Conservation (phyloP, 129 eudicot species). For the Lactuca sativa region DNA sequence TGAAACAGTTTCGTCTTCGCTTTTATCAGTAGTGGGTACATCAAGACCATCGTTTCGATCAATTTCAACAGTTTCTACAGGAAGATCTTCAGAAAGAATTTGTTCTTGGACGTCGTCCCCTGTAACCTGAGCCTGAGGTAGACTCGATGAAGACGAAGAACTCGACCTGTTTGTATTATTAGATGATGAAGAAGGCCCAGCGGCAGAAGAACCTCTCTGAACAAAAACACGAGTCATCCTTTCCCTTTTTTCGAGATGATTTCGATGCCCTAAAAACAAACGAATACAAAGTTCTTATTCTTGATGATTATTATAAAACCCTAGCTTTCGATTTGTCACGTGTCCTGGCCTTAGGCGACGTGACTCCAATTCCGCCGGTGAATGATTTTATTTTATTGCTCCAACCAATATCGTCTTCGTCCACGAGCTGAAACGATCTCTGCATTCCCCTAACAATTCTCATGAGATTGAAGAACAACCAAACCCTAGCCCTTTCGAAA, state of each 20-base stretch:
- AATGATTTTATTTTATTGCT: slow-evolving; percentile 48
- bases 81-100: slow-evolving; percentile 51
- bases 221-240: slow-evolving; percentile 88
- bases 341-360: slow-evolving; percentile 86
- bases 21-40: slow-evolving; percentile 36
- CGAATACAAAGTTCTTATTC: slow-evolving; percentile 4
- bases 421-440: slow-evolving; percentile 55
- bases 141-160: slow-evolving; percentile 44
- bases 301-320: slow-evolving; percentile 42
- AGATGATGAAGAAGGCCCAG: slow-evolving; percentile 59
- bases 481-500: slow-evolving; percentile 41
- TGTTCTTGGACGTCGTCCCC: slow-evolving; percentile 57
- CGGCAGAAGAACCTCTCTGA: slow-evolving; percentile 53
- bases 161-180: slow-evolving; percentile 48
- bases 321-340: slow-evolving; percentile 70
- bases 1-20: slow-evolving; percentile 28
- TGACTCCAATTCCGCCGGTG: slow-evolving; percentile 63
- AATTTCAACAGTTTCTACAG: slow-evolving; percentile 30
- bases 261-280: slow-evolving; percentile 28
- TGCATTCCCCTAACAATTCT: slow-evolving; percentile 99
- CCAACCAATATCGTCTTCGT: slow-evolving; percentile 54
- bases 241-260: slow-evolving; percentile 13
- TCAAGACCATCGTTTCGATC: slow-evolving; percentile 34
- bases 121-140: slow-evolving; percentile 36
- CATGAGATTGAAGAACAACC: slow-evolving; percentile 73